Conservation (phyloP, 805 yeast genomes). For the Naumovozyma baii region DNA sequence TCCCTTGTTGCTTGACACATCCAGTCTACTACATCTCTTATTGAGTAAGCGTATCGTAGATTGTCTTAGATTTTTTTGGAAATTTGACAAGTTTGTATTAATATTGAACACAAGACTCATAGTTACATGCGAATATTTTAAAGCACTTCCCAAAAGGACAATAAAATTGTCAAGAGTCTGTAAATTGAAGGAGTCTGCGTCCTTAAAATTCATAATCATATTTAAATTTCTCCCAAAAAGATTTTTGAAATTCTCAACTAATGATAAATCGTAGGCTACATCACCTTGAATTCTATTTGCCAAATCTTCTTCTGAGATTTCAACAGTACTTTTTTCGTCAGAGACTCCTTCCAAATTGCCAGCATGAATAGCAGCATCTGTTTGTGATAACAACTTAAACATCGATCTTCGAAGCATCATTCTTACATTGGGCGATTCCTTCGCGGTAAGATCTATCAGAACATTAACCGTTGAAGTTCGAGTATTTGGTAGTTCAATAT, state of each 20-base stretch:
- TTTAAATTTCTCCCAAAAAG: conserved; percentile 21
- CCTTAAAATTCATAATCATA: conserved; percentile 27
- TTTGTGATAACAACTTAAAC: conserved; percentile 23
- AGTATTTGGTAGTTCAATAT: conserved; percentile 27
- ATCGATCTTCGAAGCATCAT: conserved; percentile 30
- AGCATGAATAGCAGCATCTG: conserved; percentile 11
- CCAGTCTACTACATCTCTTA: conserved; percentile 20
- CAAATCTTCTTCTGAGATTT: conserved; percentile 1
- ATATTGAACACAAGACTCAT: conserved; percentile 26
- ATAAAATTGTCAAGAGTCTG: conserved; percentile 23
- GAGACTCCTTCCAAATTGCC: conserved; percentile 2
- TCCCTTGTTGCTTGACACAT: conserved; percentile 28
- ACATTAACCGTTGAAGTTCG: conserved; percentile 16
- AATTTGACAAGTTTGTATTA: conserved; percentile 26
- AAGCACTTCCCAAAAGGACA: conserved; percentile 20
- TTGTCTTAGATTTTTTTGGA: conserved; percentile 27
- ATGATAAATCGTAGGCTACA: conserved; percentile 25
- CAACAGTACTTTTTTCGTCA: conserved; percentile 7
- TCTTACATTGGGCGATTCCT: conserved; percentile 32
- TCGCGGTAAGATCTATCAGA: conserved; percentile 30
- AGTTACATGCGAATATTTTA: conserved; percentile 19
- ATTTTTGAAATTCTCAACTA: conserved; percentile 25
- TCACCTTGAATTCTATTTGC: conserved; percentile 8
- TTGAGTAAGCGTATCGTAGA: conserved; percentile 25
- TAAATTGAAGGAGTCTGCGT: conserved; percentile 26